Conservation (phyloP, 2,329 filamentous ascomycete species). For the Aspergillus phoenicis region DNA sequence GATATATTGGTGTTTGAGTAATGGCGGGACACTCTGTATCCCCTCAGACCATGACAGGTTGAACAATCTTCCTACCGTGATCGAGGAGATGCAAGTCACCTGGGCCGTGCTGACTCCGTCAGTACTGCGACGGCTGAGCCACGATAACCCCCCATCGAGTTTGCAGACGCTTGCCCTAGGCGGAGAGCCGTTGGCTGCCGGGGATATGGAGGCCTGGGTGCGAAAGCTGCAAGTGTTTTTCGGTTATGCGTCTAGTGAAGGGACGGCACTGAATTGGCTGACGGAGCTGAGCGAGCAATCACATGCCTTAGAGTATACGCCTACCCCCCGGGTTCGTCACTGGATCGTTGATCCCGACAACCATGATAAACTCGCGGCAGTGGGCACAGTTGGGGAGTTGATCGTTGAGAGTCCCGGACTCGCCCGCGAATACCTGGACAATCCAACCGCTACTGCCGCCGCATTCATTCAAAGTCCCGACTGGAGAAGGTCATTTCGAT, state of each 20-base stretch:
- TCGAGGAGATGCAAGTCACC: conserved; percentile 33
- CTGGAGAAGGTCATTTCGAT: neutral
- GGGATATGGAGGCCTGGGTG: neutral
- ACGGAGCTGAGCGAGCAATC: neutral
- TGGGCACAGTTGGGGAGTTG: neutral
- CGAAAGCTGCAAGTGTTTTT: conserved; percentile 3
- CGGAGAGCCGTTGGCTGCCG: conserved; percentile 11
- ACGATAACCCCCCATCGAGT: conserved; percentile 7
- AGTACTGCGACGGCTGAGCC: conserved; percentile 26
- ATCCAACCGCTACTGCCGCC: neutral
- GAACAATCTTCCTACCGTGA: conserved; percentile 15
- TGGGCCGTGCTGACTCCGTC: conserved; percentile 43
- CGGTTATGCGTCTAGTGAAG: neutral
- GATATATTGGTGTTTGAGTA: neutral
- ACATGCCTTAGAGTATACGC: neutral
- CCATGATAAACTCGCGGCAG: neutral
- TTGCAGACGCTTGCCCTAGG: conserved; percentile 12
- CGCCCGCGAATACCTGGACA: neutral
- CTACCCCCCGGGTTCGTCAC: conserved; percentile 1
- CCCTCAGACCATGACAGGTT: neutral
- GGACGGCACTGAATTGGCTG: neutral
- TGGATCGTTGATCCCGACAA: neutral
- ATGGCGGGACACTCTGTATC: conserved; percentile 6
- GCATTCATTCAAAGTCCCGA: neutral
- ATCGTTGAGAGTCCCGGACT: neutral